Percentiles rank a stretch among this genome's conserved stretches.
Conservation (phyloP, 148 eudicot genomes). For the Amaranthus cruentus region DNA sequence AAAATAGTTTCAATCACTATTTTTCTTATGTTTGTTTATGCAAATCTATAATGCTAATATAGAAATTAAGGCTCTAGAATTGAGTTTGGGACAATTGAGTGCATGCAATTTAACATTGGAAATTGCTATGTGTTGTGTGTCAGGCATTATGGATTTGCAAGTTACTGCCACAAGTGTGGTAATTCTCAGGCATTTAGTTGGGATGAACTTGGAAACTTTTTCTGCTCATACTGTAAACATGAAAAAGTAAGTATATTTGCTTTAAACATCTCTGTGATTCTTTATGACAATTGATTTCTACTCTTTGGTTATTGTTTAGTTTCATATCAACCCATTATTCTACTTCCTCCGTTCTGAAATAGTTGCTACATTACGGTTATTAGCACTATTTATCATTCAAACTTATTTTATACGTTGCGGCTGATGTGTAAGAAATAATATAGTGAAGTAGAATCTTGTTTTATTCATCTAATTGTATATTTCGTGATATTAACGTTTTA, state of each 20-base stretch:
- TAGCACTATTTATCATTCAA: too few relatives aligned
- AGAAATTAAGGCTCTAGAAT: neutral
- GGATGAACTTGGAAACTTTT: slow-evolving; percentile 61
- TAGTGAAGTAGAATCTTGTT: too few relatives aligned
- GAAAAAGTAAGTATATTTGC: too few relatives aligned
- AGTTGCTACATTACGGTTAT: too few relatives aligned
- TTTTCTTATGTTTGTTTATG: too few relatives aligned
- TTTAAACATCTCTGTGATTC: too few relatives aligned
- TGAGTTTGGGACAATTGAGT: neutral
- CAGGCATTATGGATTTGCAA: slow-evolving; percentile 77
- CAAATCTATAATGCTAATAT: neutral
- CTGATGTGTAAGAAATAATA: too few relatives aligned
- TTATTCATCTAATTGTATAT: too few relatives aligned
- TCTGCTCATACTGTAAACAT: slow-evolving; percentile 45
- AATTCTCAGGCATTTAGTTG: slow-evolving; percentile 62
- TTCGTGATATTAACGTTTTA: too few relatives aligned
- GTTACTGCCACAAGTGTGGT: slow-evolving; percentile 79
- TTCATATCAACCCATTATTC: neutral
- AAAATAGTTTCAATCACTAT: too few relatives aligned
- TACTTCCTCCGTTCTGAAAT: too few relatives aligned
- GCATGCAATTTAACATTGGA: slow-evolving; percentile 8
- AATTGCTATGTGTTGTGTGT: neutral
- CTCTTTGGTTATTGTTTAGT: neutral
- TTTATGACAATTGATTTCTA: neutral
- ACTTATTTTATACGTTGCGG: too few relatives aligned